These are phyloP conservation scores for Eremochloa ophiuroides DNA, from an alignment of 176 grass and related monocot genomes.

Conservation along the genomic window DNA sequence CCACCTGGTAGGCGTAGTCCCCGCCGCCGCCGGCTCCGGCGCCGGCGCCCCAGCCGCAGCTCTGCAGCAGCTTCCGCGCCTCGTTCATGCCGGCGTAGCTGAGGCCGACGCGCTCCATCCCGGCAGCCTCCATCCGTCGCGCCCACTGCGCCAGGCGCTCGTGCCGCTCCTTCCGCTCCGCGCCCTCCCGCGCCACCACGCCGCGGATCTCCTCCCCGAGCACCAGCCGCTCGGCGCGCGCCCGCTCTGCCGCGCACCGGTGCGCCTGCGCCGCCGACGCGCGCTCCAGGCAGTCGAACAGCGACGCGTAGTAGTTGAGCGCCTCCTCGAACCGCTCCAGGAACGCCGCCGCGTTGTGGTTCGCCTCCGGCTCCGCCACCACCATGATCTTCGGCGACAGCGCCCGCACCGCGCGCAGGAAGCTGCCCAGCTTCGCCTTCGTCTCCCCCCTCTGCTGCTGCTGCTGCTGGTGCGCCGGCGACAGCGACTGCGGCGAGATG, in stretches of 20 bases:
- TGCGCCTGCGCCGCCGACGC: conserved; percentile 7
- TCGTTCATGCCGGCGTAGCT: conserved; percentile 40
- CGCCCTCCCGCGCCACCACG: conserved; percentile 35
- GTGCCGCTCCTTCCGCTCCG: conserved; percentile 39
- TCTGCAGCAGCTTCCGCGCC: conserved; percentile 51
- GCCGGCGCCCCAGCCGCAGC: conserved; percentile 16
- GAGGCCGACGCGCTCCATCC: conserved; percentile 18
- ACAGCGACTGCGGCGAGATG: conserved; percentile 1
- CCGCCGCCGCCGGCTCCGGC: background rate
- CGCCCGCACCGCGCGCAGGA: background rate
- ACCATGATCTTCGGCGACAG: conserved; percentile 1
- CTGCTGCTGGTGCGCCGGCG: background rate
- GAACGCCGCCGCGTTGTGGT: conserved; percentile 26
- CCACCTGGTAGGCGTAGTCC: conserved; percentile 34
- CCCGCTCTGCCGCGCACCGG: background rate
- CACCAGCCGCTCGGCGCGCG: background rate
- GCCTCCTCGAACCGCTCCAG: conserved; percentile 47
- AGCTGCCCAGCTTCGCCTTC: background rate
- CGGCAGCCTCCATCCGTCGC: conserved; percentile 33
- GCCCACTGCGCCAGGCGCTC: conserved; percentile 39
- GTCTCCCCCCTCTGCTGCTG: background rate
- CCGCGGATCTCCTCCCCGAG: background rate
- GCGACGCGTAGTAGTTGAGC: conserved; percentile 37
- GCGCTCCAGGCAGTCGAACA: conserved; percentile 41
- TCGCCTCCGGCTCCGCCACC: conserved; percentile 8